A percentile compares a stretch with the other conserved stretches of the same genome.
These are phyloP conservation scores for Gracilaria gracilis DNA, from an alignment of 23 red algal species.

Conservation along the genomic window DNA sequence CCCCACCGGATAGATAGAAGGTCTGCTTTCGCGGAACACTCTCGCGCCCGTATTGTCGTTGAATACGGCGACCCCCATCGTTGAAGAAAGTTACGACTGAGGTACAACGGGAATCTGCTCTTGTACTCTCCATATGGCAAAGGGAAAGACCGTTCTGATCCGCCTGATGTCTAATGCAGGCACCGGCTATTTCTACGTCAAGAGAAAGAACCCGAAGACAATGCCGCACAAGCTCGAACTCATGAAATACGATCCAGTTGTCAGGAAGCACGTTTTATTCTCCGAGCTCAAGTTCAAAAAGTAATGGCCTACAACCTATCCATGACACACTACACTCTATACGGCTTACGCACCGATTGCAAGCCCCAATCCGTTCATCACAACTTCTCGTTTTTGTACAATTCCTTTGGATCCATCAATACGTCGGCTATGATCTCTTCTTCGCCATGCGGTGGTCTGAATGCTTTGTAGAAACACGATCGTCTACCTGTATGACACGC, in stretches of 20 bases:
- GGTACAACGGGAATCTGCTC: too few relatives aligned
- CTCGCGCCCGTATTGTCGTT: too few relatives aligned
- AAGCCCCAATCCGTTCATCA: too few relatives aligned
- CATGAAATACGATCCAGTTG: conserved; percentile 96
- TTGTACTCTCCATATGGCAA: conserved; percentile 36
- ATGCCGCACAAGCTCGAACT: conserved; percentile 86
- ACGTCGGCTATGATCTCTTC: conserved; percentile 51
- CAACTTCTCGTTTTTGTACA: conserved; percentile 52
- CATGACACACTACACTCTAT: too few relatives aligned
- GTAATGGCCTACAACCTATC: background rate
- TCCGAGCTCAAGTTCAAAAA: conserved; percentile 94
- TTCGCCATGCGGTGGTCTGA: conserved; percentile 66
- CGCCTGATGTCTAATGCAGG: conserved; percentile 89
- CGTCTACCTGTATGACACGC: conserved; percentile 97
- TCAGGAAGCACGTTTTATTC: conserved; percentile 95
- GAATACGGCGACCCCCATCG: too few relatives aligned
- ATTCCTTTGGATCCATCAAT: conserved; percentile 62
- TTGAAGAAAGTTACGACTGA: too few relatives aligned
- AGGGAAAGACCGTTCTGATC: conserved; percentile 93
- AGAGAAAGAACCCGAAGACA: conserved; percentile 89
- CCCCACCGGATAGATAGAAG: too few relatives aligned
- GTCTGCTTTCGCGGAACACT: too few relatives aligned
- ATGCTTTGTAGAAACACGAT: conserved; percentile 89
- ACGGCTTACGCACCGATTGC: too few relatives aligned
- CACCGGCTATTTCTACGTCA: conserved; percentile 94